A percentile compares a stretch with the other conserved stretches of the same genome.
Conservation (phyloP, 208 protist genomes). For the Leishmania martiniquensis region DNA sequence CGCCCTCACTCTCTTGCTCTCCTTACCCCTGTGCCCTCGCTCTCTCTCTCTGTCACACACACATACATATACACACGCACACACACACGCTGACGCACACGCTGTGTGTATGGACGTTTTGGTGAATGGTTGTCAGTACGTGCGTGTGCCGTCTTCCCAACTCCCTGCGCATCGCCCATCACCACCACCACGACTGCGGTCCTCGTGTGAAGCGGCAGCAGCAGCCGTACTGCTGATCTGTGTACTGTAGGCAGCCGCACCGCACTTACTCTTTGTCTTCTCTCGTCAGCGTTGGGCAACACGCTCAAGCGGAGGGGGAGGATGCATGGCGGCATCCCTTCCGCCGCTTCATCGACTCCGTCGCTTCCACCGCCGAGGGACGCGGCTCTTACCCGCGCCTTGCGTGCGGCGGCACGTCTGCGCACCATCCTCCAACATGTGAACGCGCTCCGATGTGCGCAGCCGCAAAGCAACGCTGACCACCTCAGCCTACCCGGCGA, state of each 20-base stretch:
- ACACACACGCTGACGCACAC: too few relatives aligned
- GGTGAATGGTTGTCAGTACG: neutral
- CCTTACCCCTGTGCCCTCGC: neutral
- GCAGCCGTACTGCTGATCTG: neutral
- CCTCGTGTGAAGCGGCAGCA: neutral
- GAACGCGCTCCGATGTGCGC: neutral
- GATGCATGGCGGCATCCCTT: neutral
- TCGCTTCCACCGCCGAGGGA: slow-evolving; percentile 8
- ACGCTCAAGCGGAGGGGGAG: neutral
- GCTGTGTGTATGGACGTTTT: neutral
- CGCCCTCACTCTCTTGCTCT: neutral
- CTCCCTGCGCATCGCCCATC: neutral
- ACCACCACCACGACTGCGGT: neutral
- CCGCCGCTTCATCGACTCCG: neutral
- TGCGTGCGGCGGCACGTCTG: slow-evolving; percentile 8
- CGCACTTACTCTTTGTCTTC: neutral
- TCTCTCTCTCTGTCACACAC: neutral
- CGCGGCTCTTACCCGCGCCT: neutral
- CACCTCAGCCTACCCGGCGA: neutral
- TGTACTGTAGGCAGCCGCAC: neutral
- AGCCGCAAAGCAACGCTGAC: neutral
- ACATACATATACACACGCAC: too few relatives aligned
- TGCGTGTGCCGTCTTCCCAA: neutral
- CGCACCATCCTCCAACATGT: slow-evolving; percentile 13
- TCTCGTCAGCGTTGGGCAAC: neutral